Percentiles rank a stretch among this genome's conserved stretches.
Conservation (phyloP, 345 rosid genomes). For the Euphorbia pulcherrima region DNA sequence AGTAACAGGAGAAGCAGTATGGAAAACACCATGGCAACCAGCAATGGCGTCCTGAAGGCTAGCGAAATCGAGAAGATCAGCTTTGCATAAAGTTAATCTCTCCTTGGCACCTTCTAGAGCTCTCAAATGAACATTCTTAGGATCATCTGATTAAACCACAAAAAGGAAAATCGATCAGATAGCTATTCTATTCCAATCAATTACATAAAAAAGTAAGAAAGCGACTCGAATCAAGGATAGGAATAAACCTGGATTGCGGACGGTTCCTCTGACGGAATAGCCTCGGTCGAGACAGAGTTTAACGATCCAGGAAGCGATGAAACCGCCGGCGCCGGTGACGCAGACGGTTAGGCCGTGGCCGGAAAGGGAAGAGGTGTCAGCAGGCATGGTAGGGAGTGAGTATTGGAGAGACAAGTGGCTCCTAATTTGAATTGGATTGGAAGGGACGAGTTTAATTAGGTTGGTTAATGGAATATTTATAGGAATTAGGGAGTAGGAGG, state of each 20-base stretch:
- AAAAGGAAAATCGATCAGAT: background rate
- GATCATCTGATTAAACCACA: slow-evolving; percentile 51
- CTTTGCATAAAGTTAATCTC: slow-evolving; percentile 64
- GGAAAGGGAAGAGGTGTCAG: slow-evolving; percentile 24
- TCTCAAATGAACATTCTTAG: slow-evolving; percentile 77
- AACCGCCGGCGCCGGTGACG: slow-evolving; percentile 98
- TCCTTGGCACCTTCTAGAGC: slow-evolving; percentile 88
- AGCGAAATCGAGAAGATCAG: slow-evolving; percentile 76
- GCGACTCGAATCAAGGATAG: background rate
- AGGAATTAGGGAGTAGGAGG: background rate
- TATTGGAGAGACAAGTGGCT: background rate
- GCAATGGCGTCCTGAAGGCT: slow-evolving; percentile 57
- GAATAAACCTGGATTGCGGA: slow-evolving; percentile 68
- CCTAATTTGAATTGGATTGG: background rate
- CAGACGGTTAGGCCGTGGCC: slow-evolving; percentile 60
- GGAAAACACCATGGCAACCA: slow-evolving; percentile 95
- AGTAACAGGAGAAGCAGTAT: slow-evolving; percentile 91
- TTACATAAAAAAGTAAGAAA: background rate
- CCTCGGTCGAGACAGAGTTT: slow-evolving; percentile 76
- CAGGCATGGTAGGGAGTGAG: slow-evolving; percentile 15
- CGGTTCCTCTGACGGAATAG: slow-evolving; percentile 78
- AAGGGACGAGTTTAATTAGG: background rate
- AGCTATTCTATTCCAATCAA: too few species aligned
- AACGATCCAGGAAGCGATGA: slow-evolving; percentile 95
- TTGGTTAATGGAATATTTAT: background rate